Evolutionary conservation across 352 stramenopile species (phyloP), one percentile per base, ranked within the genome.

Genomic region (Chrysophaeum taylorii): DNA sequence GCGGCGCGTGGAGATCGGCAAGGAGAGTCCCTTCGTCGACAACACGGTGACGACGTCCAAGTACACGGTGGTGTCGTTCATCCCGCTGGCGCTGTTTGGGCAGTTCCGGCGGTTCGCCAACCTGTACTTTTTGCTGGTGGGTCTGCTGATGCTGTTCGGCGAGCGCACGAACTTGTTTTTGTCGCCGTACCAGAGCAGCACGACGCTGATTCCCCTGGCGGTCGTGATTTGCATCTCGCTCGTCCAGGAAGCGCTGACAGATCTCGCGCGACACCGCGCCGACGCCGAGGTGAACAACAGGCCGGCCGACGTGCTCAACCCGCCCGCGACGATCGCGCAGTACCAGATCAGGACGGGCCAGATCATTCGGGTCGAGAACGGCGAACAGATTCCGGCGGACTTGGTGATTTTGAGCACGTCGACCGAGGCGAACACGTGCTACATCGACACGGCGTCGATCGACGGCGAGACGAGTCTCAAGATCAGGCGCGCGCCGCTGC

Each of bases 61-160:
- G 23, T 57, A 57, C 45, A 57, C 45, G 9, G 31, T 57, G 9
- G 9, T 57, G 9, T 57, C 45, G 23, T 57, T 57, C 23, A 9
- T 57, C 9, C 45, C 45, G 18, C 18, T 57, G 23, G 45, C 45
- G 45, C 45, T 57, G 7, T 57, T 57, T 25, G 45, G 45, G 73
- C 93, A 98, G 80, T 97, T 98, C 79, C 87, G 92, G 37, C 85
- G 90, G 39, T 87, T 97, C 71, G 92, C 90, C 9, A 98, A 98
- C 73, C 88, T 97, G 69, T 97, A 97, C 80, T 98, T 98, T 70
- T 79, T 97, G 29, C 82, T 94, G 73, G 94, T 98, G 53, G 95
- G 91, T 9, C 72, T 93, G 33, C 84, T 98, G 41, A 95, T 97
- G 81, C 79, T 95, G 12, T 83, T 90, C 33, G 95, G 91, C 25